A percentile compares a stretch with the other conserved stretches of the same genome.
Conservation (phyloP, 2,329 filamentous ascomycete genomes). For the Exophiala sp. region DNA sequence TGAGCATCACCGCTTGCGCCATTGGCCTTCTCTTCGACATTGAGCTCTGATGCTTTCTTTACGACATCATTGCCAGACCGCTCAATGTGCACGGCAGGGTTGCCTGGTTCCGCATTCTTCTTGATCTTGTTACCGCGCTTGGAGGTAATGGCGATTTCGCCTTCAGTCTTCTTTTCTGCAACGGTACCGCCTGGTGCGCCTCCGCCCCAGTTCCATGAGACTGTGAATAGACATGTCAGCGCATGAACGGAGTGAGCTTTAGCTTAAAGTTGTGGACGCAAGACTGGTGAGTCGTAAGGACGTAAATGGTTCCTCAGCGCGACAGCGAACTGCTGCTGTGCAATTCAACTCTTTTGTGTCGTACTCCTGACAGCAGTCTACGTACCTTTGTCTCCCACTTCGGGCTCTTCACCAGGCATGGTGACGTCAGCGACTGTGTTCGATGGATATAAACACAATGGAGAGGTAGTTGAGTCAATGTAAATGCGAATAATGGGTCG, state of each 20-base stretch:
- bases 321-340: too few species aligned
- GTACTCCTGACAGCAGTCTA: neutral
- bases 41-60: slow-evolving; percentile 59
- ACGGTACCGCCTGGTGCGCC: slow-evolving; percentile 57
- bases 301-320: too few species aligned
- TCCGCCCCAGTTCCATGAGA: slow-evolving; percentile 61
- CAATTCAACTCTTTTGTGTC: neutral
- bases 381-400: slow-evolving; percentile 52
- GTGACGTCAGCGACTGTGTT: slow-evolving; percentile 22
- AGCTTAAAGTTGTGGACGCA: too few species aligned
- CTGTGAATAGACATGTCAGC: slow-evolving; percentile 36
- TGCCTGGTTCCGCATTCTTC: slow-evolving; percentile 58
- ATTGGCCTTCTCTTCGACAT: slow-evolving; percentile 49
- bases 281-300: too few species aligned
- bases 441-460: neutral
- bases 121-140: slow-evolving; percentile 62
- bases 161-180: slow-evolving; percentile 54
- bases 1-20: slow-evolving; percentile 23
- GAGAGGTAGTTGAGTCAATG: neutral
- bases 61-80: slow-evolving; percentile 63
- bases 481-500: slow-evolving; percentile 10
- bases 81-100: slow-evolving; percentile 59
- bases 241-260: neutral
- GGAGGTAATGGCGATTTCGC: slow-evolving; percentile 59
- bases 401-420: slow-evolving; percentile 47